phyloP scores from a whole-genome alignment of 1,284 basidiomycete genomes.

The Sporisorium scitamineum region DNA sequence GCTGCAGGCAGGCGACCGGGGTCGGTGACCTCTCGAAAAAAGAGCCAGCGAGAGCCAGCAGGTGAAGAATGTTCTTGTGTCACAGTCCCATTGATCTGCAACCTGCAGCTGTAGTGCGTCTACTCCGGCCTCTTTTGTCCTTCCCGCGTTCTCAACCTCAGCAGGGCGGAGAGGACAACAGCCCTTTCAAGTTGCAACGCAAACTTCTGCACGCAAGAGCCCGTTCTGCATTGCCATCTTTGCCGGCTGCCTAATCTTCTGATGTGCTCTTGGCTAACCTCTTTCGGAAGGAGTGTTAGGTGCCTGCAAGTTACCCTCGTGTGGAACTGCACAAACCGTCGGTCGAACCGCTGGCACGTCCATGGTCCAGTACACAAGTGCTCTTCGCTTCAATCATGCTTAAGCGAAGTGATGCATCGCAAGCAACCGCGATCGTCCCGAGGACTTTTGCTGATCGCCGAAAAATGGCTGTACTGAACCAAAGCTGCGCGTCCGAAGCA shows the following conservation, averaged over 20 bases:
- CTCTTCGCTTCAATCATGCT: neutral
- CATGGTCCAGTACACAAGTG: too few species aligned
- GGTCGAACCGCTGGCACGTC: conserved; percentile 1
- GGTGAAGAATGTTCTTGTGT: too few species aligned
- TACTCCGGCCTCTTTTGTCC: neutral
- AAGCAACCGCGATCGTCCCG: neutral
- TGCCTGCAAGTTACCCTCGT: too few species aligned
- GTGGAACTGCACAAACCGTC: neutral
- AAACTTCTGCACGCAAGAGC: neutral
- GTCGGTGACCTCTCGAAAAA: neutral
- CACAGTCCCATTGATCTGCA: neutral
- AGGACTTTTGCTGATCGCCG: neutral
- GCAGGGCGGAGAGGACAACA: neutral
- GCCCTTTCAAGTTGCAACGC: too few species aligned
- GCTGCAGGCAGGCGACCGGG: neutral
- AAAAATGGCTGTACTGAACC: neutral
- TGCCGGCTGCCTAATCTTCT: neutral
- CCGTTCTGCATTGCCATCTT: neutral
- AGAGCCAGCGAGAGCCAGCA: too few species aligned
- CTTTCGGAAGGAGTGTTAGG: too few species aligned
- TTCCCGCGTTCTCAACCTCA: neutral
- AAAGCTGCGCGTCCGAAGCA: neutral
- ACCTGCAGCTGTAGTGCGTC: neutral
- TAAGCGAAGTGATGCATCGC: neutral
- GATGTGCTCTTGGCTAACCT: too few species aligned